phyloP scores from a whole-genome alignment of 1,284 basidiomycete species.

The Melanopsichium pennsylvanicum region DNA sequence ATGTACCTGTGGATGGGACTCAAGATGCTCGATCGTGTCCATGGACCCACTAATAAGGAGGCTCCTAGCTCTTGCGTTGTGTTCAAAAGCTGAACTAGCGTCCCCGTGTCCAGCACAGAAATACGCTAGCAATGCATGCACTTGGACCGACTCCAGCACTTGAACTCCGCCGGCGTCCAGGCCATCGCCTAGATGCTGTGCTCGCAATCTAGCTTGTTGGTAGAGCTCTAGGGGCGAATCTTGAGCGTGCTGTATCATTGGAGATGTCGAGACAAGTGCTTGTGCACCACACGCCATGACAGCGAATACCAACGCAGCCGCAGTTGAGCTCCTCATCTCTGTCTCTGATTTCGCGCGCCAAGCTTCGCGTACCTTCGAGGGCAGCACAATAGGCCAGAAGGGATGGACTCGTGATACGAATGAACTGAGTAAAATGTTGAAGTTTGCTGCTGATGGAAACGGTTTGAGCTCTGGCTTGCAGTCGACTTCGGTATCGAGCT shows the following conservation, averaged over 20 bases:
- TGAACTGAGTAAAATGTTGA: conserved; percentile 1
- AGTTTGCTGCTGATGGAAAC: not conserved
- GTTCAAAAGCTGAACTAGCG: not conserved
- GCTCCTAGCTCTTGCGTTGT: not conserved
- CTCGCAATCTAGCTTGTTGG: not conserved
- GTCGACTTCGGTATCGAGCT: not conserved
- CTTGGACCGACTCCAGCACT: not conserved
- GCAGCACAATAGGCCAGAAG: not conserved
- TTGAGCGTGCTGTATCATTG: not conserved
- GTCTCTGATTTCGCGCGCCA: not conserved
- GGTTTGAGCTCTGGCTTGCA: not conserved
- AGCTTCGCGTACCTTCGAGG: not conserved
- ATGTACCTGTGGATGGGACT: too few relatives aligned
- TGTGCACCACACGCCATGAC: conserved; percentile 16
- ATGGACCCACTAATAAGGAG: too few relatives aligned
- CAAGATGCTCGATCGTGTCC: too few relatives aligned
- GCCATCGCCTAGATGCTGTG: not conserved
- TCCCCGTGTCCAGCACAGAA: conserved; percentile 8
- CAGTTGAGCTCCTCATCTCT: not conserved
- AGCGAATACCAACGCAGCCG: conserved; percentile 3
- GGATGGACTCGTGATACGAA: not conserved
- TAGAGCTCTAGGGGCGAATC: not conserved
- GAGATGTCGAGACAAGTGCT: not conserved
- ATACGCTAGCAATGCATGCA: not conserved
- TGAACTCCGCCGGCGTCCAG: not conserved